Percentiles rank a stretch among this genome's conserved stretches.
Conservation (phyloP, 176 grass and related monocot genomes). For the Oryza meyeriana region DNA sequence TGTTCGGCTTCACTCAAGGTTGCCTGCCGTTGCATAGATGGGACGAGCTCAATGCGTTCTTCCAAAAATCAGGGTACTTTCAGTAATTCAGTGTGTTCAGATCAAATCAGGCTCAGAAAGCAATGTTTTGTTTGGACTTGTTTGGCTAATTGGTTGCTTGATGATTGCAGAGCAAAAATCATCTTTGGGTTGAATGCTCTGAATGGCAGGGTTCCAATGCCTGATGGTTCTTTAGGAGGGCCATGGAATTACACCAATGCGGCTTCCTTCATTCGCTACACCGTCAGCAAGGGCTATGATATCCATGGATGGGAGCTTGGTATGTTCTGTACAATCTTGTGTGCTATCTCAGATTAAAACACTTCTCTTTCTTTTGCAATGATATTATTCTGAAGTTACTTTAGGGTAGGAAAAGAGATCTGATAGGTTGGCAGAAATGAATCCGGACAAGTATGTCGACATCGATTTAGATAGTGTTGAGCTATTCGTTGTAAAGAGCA, state of each 20-base stretch:
- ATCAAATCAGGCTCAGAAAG: background rate
- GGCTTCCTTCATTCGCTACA: slow-evolving; percentile 61
- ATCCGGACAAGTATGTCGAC: slow-evolving; percentile 16
- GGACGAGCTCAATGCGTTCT: slow-evolving; percentile 88
- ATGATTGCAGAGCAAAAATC: slow-evolving; percentile 46
- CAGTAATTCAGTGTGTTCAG: background rate
- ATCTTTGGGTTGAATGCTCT: slow-evolving; percentile 81
- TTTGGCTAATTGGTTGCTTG: background rate
- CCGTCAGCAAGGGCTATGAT: slow-evolving; percentile 57
- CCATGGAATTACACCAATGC: slow-evolving; percentile 87
- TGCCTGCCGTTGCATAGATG: slow-evolving; percentile 87
- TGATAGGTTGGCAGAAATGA: slow-evolving; percentile 1
- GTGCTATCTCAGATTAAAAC: background rate
- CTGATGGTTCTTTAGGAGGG: slow-evolving; percentile 70
- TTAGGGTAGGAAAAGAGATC: background rate
- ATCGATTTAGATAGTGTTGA: slow-evolving; percentile 32
- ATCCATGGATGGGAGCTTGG: slow-evolving; percentile 93
- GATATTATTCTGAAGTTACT: slow-evolving; percentile 5
- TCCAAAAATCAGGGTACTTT: slow-evolving; percentile 65
- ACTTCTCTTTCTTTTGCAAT: background rate
- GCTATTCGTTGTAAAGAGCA: slow-evolving; percentile 19
- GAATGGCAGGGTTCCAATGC: slow-evolving; percentile 56
- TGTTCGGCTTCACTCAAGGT: slow-evolving; percentile 78
- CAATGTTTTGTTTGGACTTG: slow-evolving; percentile 8
- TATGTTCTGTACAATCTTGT: slow-evolving; percentile 20